These are phyloP conservation scores for Boletus reticuloceps DNA, from an alignment of 768 basidiomycete genomes.

Conservation along the genomic window DNA sequence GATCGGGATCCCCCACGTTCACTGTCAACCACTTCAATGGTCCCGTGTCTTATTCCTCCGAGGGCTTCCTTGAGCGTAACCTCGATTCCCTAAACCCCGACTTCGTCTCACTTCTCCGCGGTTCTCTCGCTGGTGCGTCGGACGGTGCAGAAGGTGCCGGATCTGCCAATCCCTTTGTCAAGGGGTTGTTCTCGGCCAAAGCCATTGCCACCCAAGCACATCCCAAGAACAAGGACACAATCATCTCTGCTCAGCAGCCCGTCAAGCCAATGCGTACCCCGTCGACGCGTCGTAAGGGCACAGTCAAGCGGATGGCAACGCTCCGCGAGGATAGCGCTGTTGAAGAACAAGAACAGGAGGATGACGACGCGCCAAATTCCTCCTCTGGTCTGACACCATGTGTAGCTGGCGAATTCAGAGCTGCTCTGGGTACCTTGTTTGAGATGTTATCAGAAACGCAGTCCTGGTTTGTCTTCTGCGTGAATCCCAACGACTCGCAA, in stretches of 20 bases:
- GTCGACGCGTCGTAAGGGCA: slow-evolving; percentile 79
- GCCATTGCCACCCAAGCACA: slow-evolving; percentile 92
- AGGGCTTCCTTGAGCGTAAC: slow-evolving; percentile 87
- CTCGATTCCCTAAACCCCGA: slow-evolving; percentile 89
- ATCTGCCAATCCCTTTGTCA: slow-evolving; percentile 88
- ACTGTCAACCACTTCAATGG: slow-evolving; percentile 92
- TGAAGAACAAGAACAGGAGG: slow-evolving; percentile 50
- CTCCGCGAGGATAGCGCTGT: slow-evolving; percentile 32
- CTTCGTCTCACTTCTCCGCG: slow-evolving; percentile 86
- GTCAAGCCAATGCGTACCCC: slow-evolving; percentile 94
- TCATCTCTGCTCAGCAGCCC: slow-evolving; percentile 90
- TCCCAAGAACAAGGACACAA: slow-evolving; percentile 94
- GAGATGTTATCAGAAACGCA: slow-evolving; percentile 87
- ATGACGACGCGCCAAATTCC: slow-evolving; percentile 34
- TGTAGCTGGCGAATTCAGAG: slow-evolving; percentile 73
- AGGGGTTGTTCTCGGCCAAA: slow-evolving; percentile 83
- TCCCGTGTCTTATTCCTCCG: slow-evolving; percentile 87
- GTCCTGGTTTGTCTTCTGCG: slow-evolving; percentile 87
- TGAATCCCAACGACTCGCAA: slow-evolving; percentile 95
- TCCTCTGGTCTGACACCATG: slow-evolving; percentile 50
- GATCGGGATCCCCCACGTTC: slow-evolving; percentile 81
- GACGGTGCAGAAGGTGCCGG: slow-evolving; percentile 68
- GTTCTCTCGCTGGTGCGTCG: slow-evolving; percentile 35
- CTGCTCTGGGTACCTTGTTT: slow-evolving; percentile 52
- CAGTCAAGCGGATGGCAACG: slow-evolving; percentile 50